Evolutionary conservation across 164 flowering plant genomes (phyloP), one percentile per base, ranked within the genome.

Genomic region (Platanus orientalis): DNA sequence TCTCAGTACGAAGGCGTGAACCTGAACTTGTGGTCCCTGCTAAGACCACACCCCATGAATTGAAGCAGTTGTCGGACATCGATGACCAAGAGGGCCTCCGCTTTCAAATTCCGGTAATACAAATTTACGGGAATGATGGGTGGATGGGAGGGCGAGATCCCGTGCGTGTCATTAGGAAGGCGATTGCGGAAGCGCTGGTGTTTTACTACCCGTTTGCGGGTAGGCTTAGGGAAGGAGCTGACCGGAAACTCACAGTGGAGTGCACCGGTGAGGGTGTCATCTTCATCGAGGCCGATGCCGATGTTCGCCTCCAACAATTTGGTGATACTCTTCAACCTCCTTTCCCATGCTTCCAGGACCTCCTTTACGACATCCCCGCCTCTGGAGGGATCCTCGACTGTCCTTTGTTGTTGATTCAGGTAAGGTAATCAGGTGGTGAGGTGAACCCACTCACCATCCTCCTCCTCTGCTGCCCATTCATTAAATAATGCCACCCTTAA

Each of bases 271-370:
- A 71, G 1, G 80, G 67, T 14, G 67, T 75, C 6, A 17, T 76
- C 61, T 81, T 81, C 58, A 54, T 76, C 16, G 84, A 74, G 65
- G 84, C 82, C 1, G 75, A 76, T 2, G 82, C 81, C 3, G 66
- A 73, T 57, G 73, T 73, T 10, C 45, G 40, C 44, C 57, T 80
- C 10, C 23, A 69, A 42, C 52, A 77, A 47, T 75, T 78, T 40
- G 78, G 79, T 0, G 74, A 75, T 30, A 59, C 60, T 0, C 84
- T 75, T 24, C 74, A 66, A 55, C 84, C 84, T 23, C 84, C 84
- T 11, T 80, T 80, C 44, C 84, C 84, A 0, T 66, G 76, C 27
- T 27, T 69, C 32, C 76, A 80, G 51, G 72, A 78, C 29, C 76
- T 80, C 20, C 69, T 80, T 17, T 75, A 34, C 34, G 76, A 80